A percentile compares a stretch with the other conserved stretches of the same genome.
Evolutionary conservation across 2,329 filamentous ascomycete genomes (phyloP).

Genomic region (Xylariaceae sp.): DNA sequence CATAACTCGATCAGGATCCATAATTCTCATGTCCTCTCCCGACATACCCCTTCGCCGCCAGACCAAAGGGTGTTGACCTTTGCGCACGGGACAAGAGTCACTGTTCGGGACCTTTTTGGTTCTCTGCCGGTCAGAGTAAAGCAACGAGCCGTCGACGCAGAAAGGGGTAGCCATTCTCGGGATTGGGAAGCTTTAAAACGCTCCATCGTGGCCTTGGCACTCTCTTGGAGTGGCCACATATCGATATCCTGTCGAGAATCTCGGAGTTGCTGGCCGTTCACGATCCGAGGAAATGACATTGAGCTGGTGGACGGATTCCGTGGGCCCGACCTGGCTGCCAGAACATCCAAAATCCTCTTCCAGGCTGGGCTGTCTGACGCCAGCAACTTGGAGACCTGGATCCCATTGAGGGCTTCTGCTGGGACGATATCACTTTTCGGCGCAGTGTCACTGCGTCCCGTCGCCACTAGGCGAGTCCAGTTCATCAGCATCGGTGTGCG

Average conservation of each 20-base stretch:
- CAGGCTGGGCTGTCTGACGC: conserved; percentile 61
- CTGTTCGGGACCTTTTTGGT: conserved; percentile 77
- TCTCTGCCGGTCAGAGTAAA: conserved; percentile 88
- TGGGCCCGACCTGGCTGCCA: conserved; percentile 11
- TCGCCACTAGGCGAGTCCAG: conserved; percentile 66
- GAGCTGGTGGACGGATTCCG: conserved; percentile 11
- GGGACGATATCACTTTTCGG: conserved; percentile 59
- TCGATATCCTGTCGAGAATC: conserved; percentile 55
- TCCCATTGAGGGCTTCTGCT: conserved; percentile 62
- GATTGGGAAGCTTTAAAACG: conserved; percentile 61
- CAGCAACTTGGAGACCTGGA: conserved; percentile 55
- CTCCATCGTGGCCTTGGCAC: conserved; percentile 56
- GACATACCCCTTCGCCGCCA: conserved; percentile 55
- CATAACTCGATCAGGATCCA: conserved; percentile 65
- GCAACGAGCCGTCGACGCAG: conserved; percentile 55
- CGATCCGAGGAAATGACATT: conserved; percentile 29
- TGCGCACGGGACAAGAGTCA: conserved; percentile 68
- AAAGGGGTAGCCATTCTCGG: conserved; percentile 48
- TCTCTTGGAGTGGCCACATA: conserved; percentile 59
- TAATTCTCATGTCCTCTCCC: conserved; percentile 59
- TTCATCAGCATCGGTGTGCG: conserved; percentile 75
- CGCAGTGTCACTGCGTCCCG: conserved; percentile 64
- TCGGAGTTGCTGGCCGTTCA: conserved; percentile 32
- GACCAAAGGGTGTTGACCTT: conserved; percentile 52
- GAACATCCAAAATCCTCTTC: conserved; percentile 49